Evolutionary conservation across 306 rosid genomes (phyloP).

Genomic region (Citrullus amarus): DNA sequence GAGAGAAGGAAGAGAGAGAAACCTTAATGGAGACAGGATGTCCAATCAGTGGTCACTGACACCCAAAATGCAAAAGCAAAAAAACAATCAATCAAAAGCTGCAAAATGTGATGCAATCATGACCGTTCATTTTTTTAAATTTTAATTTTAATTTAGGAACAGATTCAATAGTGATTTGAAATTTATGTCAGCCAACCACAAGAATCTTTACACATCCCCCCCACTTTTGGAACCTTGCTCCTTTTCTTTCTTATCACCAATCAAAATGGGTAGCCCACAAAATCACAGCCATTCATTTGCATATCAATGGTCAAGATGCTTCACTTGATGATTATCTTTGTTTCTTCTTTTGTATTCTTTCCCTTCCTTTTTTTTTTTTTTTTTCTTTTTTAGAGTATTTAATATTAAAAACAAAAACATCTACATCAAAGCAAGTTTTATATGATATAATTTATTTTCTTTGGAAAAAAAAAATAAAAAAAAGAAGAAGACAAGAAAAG

Average conservation of each 20-base stretch:
- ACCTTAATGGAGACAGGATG: constrained; percentile 9
- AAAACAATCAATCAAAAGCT: not conserved
- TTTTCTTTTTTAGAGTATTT: not conserved
- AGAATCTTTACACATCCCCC: not conserved
- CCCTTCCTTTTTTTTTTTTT: not conserved
- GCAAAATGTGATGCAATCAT: not conserved
- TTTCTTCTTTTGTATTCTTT: not conserved
- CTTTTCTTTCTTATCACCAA: not conserved
- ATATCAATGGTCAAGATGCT: not conserved
- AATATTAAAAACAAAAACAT: not conserved
- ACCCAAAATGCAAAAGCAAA: not conserved
- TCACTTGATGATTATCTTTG: not conserved
- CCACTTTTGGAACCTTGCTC: constrained; percentile 2
- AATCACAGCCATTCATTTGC: not conserved
- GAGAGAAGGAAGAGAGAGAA: not conserved
- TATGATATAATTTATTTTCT: not conserved
- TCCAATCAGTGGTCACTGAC: not conserved
- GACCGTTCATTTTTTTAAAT: not conserved
- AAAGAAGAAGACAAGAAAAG: not conserved
- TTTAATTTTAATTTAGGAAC: not conserved
- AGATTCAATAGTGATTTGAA: not conserved
- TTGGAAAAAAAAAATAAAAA: not conserved
- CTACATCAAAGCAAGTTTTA: not conserved
- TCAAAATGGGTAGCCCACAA: not conserved
- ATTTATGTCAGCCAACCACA: not conserved